Conservation (phyloP, 441 rosid genomes). For the Aleurites moluccanus region DNA sequence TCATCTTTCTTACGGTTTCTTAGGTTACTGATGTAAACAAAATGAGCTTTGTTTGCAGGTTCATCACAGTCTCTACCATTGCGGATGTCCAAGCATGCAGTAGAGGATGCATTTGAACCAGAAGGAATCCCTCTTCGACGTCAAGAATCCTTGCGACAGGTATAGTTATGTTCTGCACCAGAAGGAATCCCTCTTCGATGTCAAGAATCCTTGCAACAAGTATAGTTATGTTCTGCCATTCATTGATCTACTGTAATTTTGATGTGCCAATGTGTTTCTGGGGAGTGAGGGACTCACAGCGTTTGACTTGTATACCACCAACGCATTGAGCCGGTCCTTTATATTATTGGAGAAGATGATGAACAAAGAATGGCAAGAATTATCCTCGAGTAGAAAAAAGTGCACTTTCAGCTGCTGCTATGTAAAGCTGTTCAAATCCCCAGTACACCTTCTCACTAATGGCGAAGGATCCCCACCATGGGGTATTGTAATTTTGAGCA, state of each 20-base stretch:
- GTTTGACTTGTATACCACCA: not conserved
- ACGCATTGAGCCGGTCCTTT: not conserved
- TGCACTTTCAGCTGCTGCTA: not conserved
- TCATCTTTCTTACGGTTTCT: conserved; percentile 10
- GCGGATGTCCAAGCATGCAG: conserved; percentile 40
- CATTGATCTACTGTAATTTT: conserved; percentile 16
- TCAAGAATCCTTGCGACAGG: conserved; percentile 39
- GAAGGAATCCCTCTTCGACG: conserved; percentile 64
- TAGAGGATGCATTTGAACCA: conserved; percentile 36
- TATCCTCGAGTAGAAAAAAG: not conserved
- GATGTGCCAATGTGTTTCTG: conserved; percentile 7
- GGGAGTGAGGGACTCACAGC: not conserved
- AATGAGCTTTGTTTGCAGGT: conserved; percentile 36
- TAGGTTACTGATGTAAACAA: conserved; percentile 2
- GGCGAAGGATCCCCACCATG: not conserved
- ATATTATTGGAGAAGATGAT: not conserved
- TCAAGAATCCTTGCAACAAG: no score
- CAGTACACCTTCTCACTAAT: not conserved
- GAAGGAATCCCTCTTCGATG: no score
- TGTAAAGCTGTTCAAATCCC: not conserved
- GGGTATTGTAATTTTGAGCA: conserved; percentile 12
- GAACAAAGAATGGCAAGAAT: not conserved
- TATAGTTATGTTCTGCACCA: conserved; percentile 28
- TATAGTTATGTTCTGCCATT: no score
- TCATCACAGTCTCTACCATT: conserved; percentile 42